A percentile compares a stretch with the other conserved stretches of the same genome.
Evolutionary conservation across 169 alveolate species (phyloP).

Genomic region (Plasmodium inui): DNA sequence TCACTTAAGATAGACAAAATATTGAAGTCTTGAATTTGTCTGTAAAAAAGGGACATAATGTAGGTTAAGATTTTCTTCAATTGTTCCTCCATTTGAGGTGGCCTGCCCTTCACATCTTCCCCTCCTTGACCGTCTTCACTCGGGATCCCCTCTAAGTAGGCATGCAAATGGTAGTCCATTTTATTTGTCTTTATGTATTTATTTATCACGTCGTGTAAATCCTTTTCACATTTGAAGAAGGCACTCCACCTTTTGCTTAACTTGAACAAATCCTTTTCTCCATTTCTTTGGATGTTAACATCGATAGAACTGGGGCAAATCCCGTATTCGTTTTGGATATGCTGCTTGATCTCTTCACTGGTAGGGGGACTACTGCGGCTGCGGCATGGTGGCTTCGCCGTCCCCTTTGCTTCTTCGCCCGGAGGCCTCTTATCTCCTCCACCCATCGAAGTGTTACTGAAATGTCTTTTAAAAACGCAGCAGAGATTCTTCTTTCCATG

Average conservation of each 20-base stretch:
- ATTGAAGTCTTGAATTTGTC: slow-evolving; percentile 19
- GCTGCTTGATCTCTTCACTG: background rate
- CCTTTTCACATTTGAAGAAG: slow-evolving; percentile 61
- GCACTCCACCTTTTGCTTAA: slow-evolving; percentile 26
- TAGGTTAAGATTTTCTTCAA: slow-evolving; percentile 17
- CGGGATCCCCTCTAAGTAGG: background rate
- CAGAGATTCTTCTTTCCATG: background rate
- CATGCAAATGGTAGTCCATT: slow-evolving; percentile 38
- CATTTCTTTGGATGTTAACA: slow-evolving; percentile 1
- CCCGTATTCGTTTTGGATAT: slow-evolving; percentile 12
- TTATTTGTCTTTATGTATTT: slow-evolving; percentile 44
- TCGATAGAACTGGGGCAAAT: slow-evolving; percentile 12
- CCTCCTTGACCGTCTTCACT: background rate
- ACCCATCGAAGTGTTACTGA: background rate
- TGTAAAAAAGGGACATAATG: slow-evolving; percentile 38
- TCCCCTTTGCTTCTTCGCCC: background rate
- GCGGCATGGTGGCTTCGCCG: background rate
- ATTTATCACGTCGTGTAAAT: slow-evolving; percentile 33
- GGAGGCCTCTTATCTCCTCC: background rate
- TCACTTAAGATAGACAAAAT: slow-evolving; percentile 39
- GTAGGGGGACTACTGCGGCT: background rate
- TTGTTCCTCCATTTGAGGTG: slow-evolving; percentile 11
- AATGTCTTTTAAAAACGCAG: background rate
- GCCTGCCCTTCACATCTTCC: background rate
- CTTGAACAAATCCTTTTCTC: slow-evolving; percentile 9